phyloP scores from a whole-genome alignment of 169 alveolate genomes.

The Eimeria praecox region DNA sequence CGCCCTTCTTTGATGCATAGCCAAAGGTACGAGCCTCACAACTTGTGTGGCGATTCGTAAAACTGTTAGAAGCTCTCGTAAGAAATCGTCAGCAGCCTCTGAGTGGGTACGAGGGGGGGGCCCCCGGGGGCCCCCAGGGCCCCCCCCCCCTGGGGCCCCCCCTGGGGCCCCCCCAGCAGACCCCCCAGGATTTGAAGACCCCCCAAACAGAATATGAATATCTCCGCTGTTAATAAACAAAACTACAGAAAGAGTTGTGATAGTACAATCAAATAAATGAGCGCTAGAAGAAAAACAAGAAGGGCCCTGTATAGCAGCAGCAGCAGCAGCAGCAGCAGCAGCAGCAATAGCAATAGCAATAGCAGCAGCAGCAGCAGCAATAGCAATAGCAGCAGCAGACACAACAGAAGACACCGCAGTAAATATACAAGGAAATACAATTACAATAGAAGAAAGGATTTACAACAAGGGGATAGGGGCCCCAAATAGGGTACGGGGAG shows the following conservation, averaged over 20 bases:
- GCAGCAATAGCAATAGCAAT: neutral
- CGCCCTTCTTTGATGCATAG: slow-evolving; percentile 68
- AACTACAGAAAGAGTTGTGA: slow-evolving; percentile 70
- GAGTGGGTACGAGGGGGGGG: slow-evolving; percentile 35
- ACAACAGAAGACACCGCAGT: neutral
- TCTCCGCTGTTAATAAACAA: slow-evolving; percentile 69
- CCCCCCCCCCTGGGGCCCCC: too few species aligned
- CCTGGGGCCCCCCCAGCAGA: slow-evolving; percentile 28
- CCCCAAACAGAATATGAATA: neutral
- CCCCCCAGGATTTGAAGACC: slow-evolving; percentile 37
- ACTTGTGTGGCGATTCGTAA: slow-evolving; percentile 73
- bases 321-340: slow-evolving; percentile 27
- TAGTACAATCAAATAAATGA: slow-evolving; percentile 60
- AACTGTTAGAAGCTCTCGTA: slow-evolving; percentile 54
- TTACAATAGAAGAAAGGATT: too few species aligned
- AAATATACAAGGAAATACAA: too few species aligned
- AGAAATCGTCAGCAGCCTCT: slow-evolving; percentile 57
- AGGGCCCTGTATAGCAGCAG: slow-evolving; percentile 53
- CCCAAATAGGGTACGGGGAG: too few species aligned
- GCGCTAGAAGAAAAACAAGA: slow-evolving; percentile 51
- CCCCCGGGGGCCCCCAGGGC: neutral
- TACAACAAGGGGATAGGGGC: too few species aligned
- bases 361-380: neutral
- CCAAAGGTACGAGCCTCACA: slow-evolving; percentile 66
- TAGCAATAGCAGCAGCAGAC: slow-evolving; percentile 18